Evolutionary conservation across 2,329 filamentous ascomycete species (phyloP).

Genomic region (Neofusicoccum cordaticola): DNA sequence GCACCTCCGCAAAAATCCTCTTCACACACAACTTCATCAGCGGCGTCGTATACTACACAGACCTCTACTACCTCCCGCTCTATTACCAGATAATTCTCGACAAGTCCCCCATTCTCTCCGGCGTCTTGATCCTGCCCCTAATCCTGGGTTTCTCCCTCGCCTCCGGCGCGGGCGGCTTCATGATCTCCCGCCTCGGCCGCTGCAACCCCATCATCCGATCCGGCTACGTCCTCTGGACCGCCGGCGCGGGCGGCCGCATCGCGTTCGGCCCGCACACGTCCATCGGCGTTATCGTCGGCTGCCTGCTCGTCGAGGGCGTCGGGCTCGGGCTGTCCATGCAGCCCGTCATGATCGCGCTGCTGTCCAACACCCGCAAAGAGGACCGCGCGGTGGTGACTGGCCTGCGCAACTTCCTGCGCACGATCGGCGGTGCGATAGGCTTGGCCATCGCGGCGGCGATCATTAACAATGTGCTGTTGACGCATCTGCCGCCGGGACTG

Average conservation of each 20-base stretch:
- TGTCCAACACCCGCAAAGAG: conserved; percentile 49
- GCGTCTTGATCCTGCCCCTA: conserved; percentile 51
- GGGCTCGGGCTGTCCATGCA: conserved; percentile 56
- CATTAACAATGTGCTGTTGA: conserved; percentile 34
- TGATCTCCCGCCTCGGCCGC: conserved; percentile 48
- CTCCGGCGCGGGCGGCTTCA: conserved; percentile 54
- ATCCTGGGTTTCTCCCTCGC: conserved; percentile 47
- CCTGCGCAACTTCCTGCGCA: conserved; percentile 61
- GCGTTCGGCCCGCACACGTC: conserved; percentile 48
- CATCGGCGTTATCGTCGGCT: conserved; percentile 48
- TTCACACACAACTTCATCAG: conserved; percentile 59
- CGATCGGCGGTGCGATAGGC: conserved; percentile 57
- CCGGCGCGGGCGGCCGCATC: conserved; percentile 54
- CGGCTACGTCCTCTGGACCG: conserved; percentile 48
- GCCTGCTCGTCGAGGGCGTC: conserved; percentile 41
- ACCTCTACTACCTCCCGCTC: conserved; percentile 60
- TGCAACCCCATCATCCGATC: conserved; percentile 50
- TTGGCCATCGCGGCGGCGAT: conserved; percentile 56
- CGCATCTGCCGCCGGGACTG: conserved; percentile 2
- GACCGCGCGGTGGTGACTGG: conserved; percentile 62
- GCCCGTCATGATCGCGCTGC: conserved; percentile 55
- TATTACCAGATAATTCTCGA: conserved; percentile 59
- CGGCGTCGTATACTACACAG: conserved; percentile 59
- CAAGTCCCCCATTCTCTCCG: conserved; percentile 48
- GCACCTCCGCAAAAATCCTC: conserved; percentile 52